phyloP scores from a whole-genome alignment of 768 basidiomycete species.

The Hortiboletus campestris region DNA sequence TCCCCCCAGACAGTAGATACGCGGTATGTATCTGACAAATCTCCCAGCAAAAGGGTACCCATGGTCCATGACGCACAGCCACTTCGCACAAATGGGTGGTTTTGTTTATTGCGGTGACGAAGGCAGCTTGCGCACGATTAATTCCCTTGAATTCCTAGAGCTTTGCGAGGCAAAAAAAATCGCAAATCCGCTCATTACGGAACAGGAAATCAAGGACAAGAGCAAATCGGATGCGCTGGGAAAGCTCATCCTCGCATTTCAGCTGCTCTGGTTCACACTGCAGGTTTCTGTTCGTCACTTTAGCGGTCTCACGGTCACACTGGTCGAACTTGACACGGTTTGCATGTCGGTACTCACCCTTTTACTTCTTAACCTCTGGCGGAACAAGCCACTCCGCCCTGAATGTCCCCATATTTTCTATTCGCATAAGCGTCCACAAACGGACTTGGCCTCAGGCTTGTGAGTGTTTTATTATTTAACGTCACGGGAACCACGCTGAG shows the following conservation, averaged over 20 bases:
- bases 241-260: neutral
- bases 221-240: neutral
- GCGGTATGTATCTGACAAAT: neutral
- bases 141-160: neutral
- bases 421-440: neutral
- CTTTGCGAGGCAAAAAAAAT: neutral
- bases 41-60: neutral
- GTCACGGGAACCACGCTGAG: neutral
- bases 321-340: slow-evolving; percentile 1
- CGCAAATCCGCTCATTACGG: neutral
- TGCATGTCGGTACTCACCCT: neutral
- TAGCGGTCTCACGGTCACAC: neutral
- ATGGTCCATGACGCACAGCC: slow-evolving; percentile 1
- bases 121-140: neutral
- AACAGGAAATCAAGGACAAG: neutral
- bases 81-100: slow-evolving; percentile 1
- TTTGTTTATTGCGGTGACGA: neutral
- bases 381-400: neutral
- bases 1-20: neutral
- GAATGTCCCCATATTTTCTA: neutral
- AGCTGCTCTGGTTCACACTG: neutral
- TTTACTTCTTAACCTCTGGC: neutral
- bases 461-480: neutral
- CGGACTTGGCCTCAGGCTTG: neutral
- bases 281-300: neutral